Percentiles rank a stretch among this genome's conserved stretches.
Conservation (phyloP, 805 yeast genomes). For the Soucietia sequanensis region DNA sequence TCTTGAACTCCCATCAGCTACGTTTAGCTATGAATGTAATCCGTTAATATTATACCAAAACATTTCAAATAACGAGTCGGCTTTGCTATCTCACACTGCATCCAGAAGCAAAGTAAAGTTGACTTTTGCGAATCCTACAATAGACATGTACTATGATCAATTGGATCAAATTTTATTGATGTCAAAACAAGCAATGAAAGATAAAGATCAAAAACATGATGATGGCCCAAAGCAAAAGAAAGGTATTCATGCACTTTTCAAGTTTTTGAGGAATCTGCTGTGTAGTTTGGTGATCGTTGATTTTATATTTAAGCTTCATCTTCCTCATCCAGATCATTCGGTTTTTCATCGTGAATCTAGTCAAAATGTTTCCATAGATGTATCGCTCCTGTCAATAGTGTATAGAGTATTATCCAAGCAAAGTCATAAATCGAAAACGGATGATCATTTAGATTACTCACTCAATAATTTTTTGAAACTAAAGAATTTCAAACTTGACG, state of each 20-base stretch:
- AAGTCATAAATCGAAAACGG: constrained; percentile 11
- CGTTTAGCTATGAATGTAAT: constrained; percentile 22
- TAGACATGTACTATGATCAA: constrained; percentile 40
- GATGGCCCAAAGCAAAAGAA: constrained; percentile 6
- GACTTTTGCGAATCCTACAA: constrained; percentile 32
- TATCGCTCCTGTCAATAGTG: constrained; percentile 20
- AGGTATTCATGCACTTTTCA: constrained; percentile 4
- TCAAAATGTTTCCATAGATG: constrained; percentile 24
- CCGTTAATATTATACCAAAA: constrained; percentile 13
- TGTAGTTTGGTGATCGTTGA: constrained; percentile 34
- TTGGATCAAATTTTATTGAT: constrained; percentile 15
- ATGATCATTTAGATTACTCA: constrained; percentile 8
- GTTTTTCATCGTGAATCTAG: constrained; percentile 23
- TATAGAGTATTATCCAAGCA: constrained; percentile 27
- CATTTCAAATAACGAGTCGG: no score
- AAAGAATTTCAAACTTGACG: constrained; percentile 27
- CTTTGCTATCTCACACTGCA: constrained; percentile 6
- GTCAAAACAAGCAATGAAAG: constrained; percentile 6
- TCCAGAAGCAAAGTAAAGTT: no score
- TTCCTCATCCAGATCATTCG: constrained; percentile 22
- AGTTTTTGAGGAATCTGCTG: constrained; percentile 17
- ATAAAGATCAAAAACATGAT: no score
- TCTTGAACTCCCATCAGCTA: constrained; percentile 36
- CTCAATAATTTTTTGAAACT: constrained; percentile 28
- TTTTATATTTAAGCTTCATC: constrained; percentile 24